Conservation (phyloP, 805 yeast genomes). For the Debaryomyces hansenii region DNA sequence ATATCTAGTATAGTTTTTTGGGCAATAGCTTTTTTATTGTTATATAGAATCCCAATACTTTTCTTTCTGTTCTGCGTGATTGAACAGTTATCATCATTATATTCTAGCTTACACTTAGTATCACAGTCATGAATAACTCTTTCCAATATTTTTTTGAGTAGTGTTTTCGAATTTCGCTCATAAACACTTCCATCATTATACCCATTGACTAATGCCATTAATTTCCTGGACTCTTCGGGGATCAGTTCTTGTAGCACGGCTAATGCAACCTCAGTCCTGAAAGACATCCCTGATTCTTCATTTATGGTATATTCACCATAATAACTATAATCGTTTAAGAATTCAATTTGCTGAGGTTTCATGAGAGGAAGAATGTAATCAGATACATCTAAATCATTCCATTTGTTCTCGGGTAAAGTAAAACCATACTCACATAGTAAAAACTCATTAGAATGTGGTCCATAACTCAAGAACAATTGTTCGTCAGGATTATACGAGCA, state of each 20-base stretch:
- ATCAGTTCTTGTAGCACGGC: slow-evolving; percentile 49
- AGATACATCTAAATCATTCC: slow-evolving; percentile 73
- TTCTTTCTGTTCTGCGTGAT: slow-evolving; percentile 15
- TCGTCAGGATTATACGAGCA: slow-evolving; percentile 35
- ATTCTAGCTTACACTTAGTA: slow-evolving; percentile 14
- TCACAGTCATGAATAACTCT: slow-evolving; percentile 25
- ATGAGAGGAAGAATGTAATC: slow-evolving; percentile 37
- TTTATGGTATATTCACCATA: slow-evolving; percentile 73
- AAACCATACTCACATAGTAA: slow-evolving; percentile 88
- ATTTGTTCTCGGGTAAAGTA: slow-evolving; percentile 52
- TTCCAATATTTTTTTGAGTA: slow-evolving; percentile 33
- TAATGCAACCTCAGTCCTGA: slow-evolving; percentile 73
- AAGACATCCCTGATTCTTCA: slow-evolving; percentile 54
- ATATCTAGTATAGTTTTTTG: slow-evolving; percentile 5
- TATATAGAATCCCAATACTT: slow-evolving; percentile 23
- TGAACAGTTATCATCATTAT: slow-evolving; percentile 13
- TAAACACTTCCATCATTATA: slow-evolving; percentile 46
- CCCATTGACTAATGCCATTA: slow-evolving; percentile 47
- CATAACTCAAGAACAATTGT: slow-evolving; percentile 76
- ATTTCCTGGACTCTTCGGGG: slow-evolving; percentile 28
- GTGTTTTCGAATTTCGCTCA: slow-evolving; percentile 23
- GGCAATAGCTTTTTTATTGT: slow-evolving; percentile 26
- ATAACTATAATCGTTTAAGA: slow-evolving; percentile 55
- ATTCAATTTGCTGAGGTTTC: slow-evolving; percentile 37
- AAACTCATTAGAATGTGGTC: slow-evolving; percentile 85